Evolutionary conservation across 2,329 filamentous ascomycete species (phyloP), one percentile per base, ranked within the genome.

Genomic region (Polychaeton citri): DNA sequence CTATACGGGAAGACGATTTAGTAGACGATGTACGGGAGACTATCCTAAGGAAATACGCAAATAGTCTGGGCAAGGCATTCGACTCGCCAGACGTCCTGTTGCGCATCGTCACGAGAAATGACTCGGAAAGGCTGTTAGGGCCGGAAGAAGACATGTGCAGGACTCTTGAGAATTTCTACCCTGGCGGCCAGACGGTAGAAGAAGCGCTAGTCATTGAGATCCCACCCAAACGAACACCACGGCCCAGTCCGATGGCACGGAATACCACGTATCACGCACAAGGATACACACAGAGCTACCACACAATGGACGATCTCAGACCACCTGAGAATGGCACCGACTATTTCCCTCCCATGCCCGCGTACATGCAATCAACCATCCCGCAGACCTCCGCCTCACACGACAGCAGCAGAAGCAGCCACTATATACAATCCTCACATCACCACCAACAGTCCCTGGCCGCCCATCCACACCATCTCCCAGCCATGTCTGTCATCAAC

Each of bases 21-120:
- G 87, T 96, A 38, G 90, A 98, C 58, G 88, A 95, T 60, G 79
- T 94, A 42, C 81, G 88, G 49, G 90, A 95, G 48, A 76, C 85
- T 68, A 90, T 96, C 38, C 65, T 96, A 48, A 77, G 76, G 52
- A 96, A 96, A 65, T 98, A 96, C 59, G 76, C 78, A 49, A 96
- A 98, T 61, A 92, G 86, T 10, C 69, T 98, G 18, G 88, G 88
- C 34, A 78, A 78, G 48, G 81, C 73, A 35, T 95, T 87, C 58
- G 90, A 98, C 62, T 72, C 90, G 8, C 90, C 90, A 9, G 90
- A 98, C 58, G 72, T 98, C 39, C 77, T 74, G 8, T 68, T 96
- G 44, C 77, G 81, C 43, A 81, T 96, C 47, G 57, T 71, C 12
- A 74, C 81, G n/a, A 72, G 85, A 38, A 54, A 61, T 28, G 53